Evolutionary conservation across 441 rosid genomes (phyloP), one percentile per base, ranked within the genome.

Genomic region (Kokia cookei): DNA sequence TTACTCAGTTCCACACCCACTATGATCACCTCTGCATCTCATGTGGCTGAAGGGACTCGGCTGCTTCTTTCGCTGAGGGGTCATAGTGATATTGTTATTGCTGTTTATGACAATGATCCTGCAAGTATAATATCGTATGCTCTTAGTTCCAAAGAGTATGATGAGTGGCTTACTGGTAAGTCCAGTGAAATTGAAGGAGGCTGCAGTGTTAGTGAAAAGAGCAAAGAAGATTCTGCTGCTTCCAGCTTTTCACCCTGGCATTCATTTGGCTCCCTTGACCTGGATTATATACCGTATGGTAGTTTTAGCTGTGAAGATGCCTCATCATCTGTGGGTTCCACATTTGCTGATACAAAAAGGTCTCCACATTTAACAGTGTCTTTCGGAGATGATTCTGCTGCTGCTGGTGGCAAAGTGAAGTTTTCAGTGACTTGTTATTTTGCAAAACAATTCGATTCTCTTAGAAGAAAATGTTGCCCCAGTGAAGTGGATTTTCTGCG

Each of bases 401-500:
- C 76, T 62, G 84, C 80, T 79, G 93, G 84, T 69, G 91, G 97
- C 67, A 90, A 87, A 78, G 90, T 85, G 77, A 90, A 85, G 86
- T 96, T 89, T 79, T 82, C 95, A 5, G 97, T 96, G 13, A 90
- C 92, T 10, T 96, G 95, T 81, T 96, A 96, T 70, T 96, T 87
- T 37, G 97, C 94, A 0, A 87, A 85, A 86, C 96, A 90, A 84
- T 96, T 96, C 45, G 94, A 96, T 58, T 85, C 86, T 53, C 85
- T 96, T 40, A 86, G 97, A 76, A 89, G 83, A 83, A 89, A 84
- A 27, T 96, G 97, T 67, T 96, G 98, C 76, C 94, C 97, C 7
- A 82, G 77, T 45, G 90, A 89, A 76, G 80, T 93, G 35, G 96
- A 96, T 82, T 91, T 92, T 71, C 78, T 96, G 50, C 84, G 97